Percentiles rank a stretch among this genome's conserved stretches.
Evolutionary conservation across 1,139 yeast species (phyloP).

Genomic region (Yamadazyma blattariae): DNA sequence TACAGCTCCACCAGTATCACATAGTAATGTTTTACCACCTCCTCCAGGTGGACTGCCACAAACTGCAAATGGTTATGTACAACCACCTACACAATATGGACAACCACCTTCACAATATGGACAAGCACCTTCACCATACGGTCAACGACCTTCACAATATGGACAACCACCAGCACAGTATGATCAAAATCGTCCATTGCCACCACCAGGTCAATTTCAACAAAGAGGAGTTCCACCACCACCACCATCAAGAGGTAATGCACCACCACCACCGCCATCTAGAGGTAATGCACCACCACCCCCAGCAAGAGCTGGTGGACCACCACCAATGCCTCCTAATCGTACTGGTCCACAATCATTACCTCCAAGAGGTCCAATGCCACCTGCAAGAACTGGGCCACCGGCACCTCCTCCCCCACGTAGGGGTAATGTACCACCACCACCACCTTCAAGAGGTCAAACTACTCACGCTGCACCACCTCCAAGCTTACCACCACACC

Average conservation of each 20-base stretch:
- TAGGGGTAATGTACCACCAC: constrained; percentile 18
- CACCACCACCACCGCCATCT: constrained; percentile 21
- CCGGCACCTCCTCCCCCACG: constrained; percentile 24
- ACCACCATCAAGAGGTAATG: constrained; percentile 12
- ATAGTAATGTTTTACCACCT: constrained; percentile 25
- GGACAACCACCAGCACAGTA: constrained; percentile 7
- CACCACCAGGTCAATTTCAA: constrained; percentile 2
- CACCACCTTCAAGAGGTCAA: constrained; percentile 14
- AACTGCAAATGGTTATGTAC: constrained; percentile 1
- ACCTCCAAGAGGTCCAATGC: constrained; percentile 23
- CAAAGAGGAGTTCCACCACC: not conserved
- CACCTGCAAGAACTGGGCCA: constrained; percentile 14
- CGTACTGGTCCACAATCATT: constrained; percentile 28
- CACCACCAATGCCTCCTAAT: constrained; percentile 20
- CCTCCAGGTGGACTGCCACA: constrained; percentile 3
- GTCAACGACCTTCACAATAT: constrained; percentile 2
- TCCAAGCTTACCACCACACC: constrained; percentile 21
- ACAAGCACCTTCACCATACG: not conserved
- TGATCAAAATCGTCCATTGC: constrained; percentile 1
- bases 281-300: constrained; percentile 16
- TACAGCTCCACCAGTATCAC: constrained; percentile 29
- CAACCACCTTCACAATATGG: constrained; percentile 3
- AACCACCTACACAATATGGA: constrained; percentile 3
- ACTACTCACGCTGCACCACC: constrained; percentile 28
- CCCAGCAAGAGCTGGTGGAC: constrained; percentile 16